A percentile compares a stretch with the other conserved stretches of the same genome.
Conservation (phyloP, 2,329 filamentous ascomycete species). For the Penicillium sp. region DNA sequence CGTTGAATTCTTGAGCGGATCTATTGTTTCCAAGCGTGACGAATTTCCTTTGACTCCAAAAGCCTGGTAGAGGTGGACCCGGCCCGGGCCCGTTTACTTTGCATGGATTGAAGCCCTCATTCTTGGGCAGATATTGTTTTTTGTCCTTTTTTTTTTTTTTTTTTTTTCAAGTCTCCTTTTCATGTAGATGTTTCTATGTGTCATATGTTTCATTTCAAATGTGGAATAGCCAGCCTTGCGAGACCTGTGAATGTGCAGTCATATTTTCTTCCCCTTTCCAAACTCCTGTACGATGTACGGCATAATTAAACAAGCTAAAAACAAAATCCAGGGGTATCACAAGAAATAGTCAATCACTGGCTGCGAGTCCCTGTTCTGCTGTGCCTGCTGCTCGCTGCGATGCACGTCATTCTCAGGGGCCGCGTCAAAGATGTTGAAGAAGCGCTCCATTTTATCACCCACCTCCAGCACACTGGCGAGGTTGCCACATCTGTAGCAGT, state of each 20-base stretch:
- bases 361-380: conserved; percentile 64
- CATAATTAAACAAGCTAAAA: conserved; percentile 10
- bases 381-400: conserved; percentile 73
- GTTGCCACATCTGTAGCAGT: conserved; percentile 94
- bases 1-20: conserved; percentile 24
- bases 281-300: conserved; percentile 28
- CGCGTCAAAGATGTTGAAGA: conserved; percentile 97
- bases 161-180: not conserved
- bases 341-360: conserved; percentile 70
- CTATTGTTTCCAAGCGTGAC: conserved; percentile 28
- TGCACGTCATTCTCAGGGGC: conserved; percentile 89
- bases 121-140: conserved; percentile 8
- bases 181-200: conserved; percentile 5
- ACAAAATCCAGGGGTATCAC: conserved; percentile 46
- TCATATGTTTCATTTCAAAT: conserved; percentile 10
- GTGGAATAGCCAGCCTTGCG: conserved; percentile 5
- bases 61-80: conserved; percentile 28
- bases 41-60: conserved; percentile 31
- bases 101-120: conserved; percentile 1
- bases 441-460: conserved; percentile 85
- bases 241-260: conserved; percentile 11
- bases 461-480: conserved; percentile 97
- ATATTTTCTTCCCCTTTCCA: conserved; percentile 27
- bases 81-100: conserved; percentile 13
- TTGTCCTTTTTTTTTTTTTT: conserved; percentile 12